phyloP scores from a whole-genome alignment of 106 monocot genomes.

The Ottelia alismoides region DNA sequence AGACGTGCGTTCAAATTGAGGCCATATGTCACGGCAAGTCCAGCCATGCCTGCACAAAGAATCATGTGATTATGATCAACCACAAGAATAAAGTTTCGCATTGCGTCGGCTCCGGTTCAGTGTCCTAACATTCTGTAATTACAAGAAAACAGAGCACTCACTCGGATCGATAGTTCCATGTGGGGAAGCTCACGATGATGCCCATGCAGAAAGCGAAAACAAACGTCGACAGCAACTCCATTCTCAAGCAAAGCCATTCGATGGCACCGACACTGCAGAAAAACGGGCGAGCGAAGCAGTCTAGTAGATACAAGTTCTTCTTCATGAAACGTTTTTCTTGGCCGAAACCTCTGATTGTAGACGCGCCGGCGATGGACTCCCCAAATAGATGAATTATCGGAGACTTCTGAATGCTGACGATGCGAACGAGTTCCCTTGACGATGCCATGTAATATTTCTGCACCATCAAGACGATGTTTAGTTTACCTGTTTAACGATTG shows the following conservation, averaged over 20 bases:
- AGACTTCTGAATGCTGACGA: conserved; percentile 74
- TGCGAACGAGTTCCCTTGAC: conserved; percentile 81
- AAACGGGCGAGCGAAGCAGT: conserved; percentile 69
- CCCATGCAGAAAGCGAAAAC: conserved; percentile 46
- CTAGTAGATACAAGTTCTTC: conserved; percentile 36
- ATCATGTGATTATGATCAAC: not conserved
- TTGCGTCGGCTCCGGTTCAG: not conserved
- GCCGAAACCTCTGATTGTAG: conserved; percentile 74
- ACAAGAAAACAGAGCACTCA: conserved; percentile 17
- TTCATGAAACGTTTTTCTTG: conserved; percentile 48
- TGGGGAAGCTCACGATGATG: conserved; percentile 59
- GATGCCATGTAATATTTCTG: conserved; percentile 79
- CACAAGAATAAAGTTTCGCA: not conserved
- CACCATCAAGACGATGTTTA: too few species aligned
- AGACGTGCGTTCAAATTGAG: conserved; percentile 66
- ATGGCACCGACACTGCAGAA: conserved; percentile 86
- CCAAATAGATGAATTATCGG: conserved; percentile 87
- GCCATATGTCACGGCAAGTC: conserved; percentile 78
- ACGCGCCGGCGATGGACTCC: conserved; percentile 58
- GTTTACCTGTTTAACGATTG: too few species aligned
- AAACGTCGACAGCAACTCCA: conserved; percentile 79
- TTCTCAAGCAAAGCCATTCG: conserved; percentile 82
- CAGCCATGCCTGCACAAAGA: conserved; percentile 60
- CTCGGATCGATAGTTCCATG: conserved; percentile 58
- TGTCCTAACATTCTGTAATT: not conserved